These are phyloP conservation scores for Apium graveolens DNA, from an alignment of 129 eudicot genomes.

Conservation along the genomic window DNA sequence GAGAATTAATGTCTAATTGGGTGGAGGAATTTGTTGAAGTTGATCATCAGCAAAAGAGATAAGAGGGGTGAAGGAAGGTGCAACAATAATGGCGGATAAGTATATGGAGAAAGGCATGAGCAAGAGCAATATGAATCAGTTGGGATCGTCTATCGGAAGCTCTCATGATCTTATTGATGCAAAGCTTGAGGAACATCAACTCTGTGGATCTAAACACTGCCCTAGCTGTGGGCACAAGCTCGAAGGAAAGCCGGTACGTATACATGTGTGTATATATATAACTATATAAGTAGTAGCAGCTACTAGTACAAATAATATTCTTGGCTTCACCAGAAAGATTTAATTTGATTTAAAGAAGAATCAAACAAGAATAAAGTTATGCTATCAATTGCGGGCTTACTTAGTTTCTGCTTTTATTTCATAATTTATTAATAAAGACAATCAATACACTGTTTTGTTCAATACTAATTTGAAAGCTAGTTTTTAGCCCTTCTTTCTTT, in stretches of 20 bases:
- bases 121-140: constrained; percentile 34
- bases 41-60: not conserved
- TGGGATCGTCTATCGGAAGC: constrained; percentile 34
- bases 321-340: constrained; percentile 43
- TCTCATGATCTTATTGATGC: constrained; percentile 84
- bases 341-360: constrained; percentile 28
- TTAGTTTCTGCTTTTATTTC: not conserved
- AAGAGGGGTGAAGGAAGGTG: not conserved
- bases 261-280: not conserved
- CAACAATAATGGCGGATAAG: not conserved
- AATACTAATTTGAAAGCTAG: not conserved
- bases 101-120: constrained; percentile 15
- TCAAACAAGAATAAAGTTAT: constrained; percentile 30
- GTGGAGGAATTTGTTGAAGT: not conserved
- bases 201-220: constrained; percentile 95
- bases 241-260: constrained; percentile 70
- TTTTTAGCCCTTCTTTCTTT: constrained; percentile 2
- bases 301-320: constrained; percentile 21
- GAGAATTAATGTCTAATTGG: not conserved
- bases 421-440: not conserved
- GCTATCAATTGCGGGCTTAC: constrained; percentile 12
- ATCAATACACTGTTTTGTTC: not conserved
- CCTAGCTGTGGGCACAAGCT: constrained; percentile 98
- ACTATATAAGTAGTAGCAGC: not conserved
- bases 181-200: constrained; percentile 93